Conservation (phyloP, 2,329 filamentous ascomycete species). For the Hypoxylon sp. region DNA sequence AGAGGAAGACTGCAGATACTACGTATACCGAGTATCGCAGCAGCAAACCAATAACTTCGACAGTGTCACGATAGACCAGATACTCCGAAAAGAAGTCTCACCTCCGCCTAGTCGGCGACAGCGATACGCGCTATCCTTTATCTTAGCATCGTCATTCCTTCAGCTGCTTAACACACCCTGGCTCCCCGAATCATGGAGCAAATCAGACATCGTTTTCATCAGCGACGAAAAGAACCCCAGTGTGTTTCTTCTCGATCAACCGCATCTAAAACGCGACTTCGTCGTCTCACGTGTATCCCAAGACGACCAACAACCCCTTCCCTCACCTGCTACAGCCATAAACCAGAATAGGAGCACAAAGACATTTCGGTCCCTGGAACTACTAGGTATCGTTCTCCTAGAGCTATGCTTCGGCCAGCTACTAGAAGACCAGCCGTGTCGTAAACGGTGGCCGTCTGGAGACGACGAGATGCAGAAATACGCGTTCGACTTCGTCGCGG, state of each 20-base stretch:
- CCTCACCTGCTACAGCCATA: neutral
- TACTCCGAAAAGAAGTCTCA: constrained; percentile 30
- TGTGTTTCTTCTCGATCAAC: constrained; percentile 33
- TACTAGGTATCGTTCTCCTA: constrained; percentile 45
- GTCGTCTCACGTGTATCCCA: neutral
- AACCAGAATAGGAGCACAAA: neutral
- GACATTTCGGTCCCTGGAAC: constrained; percentile 22
- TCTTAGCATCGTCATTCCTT: constrained; percentile 50
- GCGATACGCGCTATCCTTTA: constrained; percentile 46
- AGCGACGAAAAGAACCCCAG: constrained; percentile 9
- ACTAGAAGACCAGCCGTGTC: constrained; percentile 27
- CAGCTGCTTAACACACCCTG: constrained; percentile 50
- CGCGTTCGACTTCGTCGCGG: constrained; percentile 42
- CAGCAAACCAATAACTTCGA: constrained; percentile 1
- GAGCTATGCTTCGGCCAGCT: constrained; percentile 47
- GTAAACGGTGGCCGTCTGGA: constrained; percentile 13
- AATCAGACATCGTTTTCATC: constrained; percentile 46
- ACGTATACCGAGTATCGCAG: constrained; percentile 35
- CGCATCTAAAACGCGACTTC: constrained; percentile 35
- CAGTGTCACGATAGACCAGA: constrained; percentile 39
- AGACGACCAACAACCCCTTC: neutral
- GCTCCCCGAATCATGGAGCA: constrained; percentile 38
- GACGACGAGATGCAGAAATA: constrained; percentile 14
- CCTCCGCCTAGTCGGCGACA: constrained; percentile 39
- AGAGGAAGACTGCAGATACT: constrained; percentile 42